A percentile compares a stretch with the other conserved stretches of the same genome.
Conservation (phyloP, 768 basidiomycete species). For the Pleurotus pulmonarius region DNA sequence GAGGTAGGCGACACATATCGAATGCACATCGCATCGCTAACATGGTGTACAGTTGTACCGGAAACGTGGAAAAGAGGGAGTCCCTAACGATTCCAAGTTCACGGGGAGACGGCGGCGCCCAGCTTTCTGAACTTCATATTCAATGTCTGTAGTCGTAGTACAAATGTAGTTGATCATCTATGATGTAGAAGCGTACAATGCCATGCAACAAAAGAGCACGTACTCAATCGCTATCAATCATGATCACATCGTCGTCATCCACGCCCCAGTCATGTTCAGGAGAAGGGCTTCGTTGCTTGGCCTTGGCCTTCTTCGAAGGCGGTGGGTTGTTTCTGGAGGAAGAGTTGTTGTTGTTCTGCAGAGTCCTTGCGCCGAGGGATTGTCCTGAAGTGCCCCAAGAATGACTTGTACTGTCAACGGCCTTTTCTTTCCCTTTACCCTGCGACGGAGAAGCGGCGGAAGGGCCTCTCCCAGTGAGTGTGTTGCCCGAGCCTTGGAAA, state of each 20-base stretch:
- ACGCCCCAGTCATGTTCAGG: conserved; percentile 68
- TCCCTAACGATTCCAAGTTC: conserved; percentile 83
- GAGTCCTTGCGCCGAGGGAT: conserved; percentile 38
- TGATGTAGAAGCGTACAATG: neutral
- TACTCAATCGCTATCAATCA: conserved; percentile 74
- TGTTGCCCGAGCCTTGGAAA: conserved; percentile 68
- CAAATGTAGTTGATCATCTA: conserved; percentile 5
- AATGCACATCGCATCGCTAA: conserved; percentile 1
- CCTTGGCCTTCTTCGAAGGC: conserved; percentile 24
- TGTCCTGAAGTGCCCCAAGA: conserved; percentile 47
- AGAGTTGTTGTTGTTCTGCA: conserved; percentile 18
- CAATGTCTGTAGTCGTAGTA: conserved; percentile 7
- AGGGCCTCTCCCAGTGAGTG: conserved; percentile 52
- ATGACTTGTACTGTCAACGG: conserved; percentile 28
- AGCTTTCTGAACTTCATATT: conserved; percentile 54
- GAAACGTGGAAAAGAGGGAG: conserved; percentile 78
- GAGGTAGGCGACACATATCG: conserved; percentile 50
- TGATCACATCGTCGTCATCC: conserved; percentile 81
- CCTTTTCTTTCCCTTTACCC: conserved; percentile 54
- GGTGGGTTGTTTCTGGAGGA: neutral
- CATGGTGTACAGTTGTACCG: conserved; percentile 62
- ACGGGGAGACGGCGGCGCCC: conserved; percentile 87
- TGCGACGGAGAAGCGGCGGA: conserved; percentile 26
- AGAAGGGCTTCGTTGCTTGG: conserved; percentile 57
- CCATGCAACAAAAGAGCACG: conserved; percentile 11